Conservation (phyloP, 1,284 basidiomycete genomes). For the Prillingera fragicola region DNA sequence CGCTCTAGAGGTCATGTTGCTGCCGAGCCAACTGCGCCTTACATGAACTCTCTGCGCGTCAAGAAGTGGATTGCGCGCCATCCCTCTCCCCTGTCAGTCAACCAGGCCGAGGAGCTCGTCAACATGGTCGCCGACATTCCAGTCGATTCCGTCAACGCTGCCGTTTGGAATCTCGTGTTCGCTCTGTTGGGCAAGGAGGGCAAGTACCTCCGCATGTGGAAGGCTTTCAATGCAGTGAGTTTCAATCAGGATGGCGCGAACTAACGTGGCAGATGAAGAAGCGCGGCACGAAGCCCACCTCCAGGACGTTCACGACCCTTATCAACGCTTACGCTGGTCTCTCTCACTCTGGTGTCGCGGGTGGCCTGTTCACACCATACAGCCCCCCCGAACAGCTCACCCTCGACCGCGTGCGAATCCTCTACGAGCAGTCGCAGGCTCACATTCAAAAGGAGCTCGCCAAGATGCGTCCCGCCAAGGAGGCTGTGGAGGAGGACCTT, state of each 20-base stretch:
- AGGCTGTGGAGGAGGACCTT: constrained; percentile 1
- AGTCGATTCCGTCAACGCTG: constrained; percentile 28
- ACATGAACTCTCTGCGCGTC: constrained; percentile 11
- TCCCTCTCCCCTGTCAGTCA: constrained; percentile 13
- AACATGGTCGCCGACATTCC: constrained; percentile 26
- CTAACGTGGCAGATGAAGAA: constrained; percentile 46
- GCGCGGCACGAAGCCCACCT: constrained; percentile 34
- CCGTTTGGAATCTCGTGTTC: constrained; percentile 43
- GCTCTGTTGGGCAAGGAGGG: constrained; percentile 30
- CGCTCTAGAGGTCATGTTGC: not conserved
- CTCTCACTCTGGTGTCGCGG: constrained; percentile 12
- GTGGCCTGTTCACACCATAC: constrained; percentile 7
- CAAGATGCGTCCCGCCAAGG: not conserved
- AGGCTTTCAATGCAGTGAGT: constrained; percentile 40
- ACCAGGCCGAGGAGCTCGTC: constrained; percentile 25
- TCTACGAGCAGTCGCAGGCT: constrained; percentile 38
- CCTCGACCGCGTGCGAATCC: constrained; percentile 31
- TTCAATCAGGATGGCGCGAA: not conserved
- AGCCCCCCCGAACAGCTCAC: constrained; percentile 22
- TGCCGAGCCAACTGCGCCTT: constrained; percentile 2
- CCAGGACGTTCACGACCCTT: constrained; percentile 41
- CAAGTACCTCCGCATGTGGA: constrained; percentile 38
- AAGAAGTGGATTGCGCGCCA: constrained; percentile 22
- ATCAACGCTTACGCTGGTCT: constrained; percentile 41
- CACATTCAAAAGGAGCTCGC: constrained; percentile 20